Evolutionary conservation across 2,329 filamentous ascomycete species (phyloP), one percentile per base, ranked within the genome.

Genomic region (Nothophoma quercina): DNA sequence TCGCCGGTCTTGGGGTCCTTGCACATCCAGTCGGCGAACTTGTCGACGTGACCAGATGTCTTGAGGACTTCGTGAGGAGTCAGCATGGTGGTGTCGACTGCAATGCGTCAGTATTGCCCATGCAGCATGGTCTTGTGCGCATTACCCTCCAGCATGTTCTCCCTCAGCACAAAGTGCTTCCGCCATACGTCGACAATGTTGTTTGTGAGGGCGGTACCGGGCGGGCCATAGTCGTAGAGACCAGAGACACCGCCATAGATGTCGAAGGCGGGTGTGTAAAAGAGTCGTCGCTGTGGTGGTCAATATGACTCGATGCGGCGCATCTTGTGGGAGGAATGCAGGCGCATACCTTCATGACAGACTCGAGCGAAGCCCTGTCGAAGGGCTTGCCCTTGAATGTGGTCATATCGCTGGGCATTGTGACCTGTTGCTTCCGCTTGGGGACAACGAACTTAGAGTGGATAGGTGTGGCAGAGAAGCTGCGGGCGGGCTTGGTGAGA

Each of bases 1-100:
- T 99, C 95, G 73, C 95, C 95, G 68, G 89, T 96, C 83, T 96
- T 96, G 59, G 93, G 91, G 76, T 99, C 95, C 78, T 96, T 96
- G 87, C 91, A 96, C 93, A 98, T 97, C 91, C 90, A 98, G 76
- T 98, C 93, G 77, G 91, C 90, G 71, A 98, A 98, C 78, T 96
- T 96, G 77, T 97, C 93, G 62, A 98, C 95, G 79, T 99, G 95
- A 60, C 95, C 95, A 75, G 76, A 79, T 3, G 93, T 96, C 84
- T 98, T 96, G 71, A 99, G 85, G 29, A 99, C 91, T 39, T 95
- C 90, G 69, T 95, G 87, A 26, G 95, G 95, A 32, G 95, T 99
- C 71, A 99, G 78, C 78, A 93, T 95, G 30, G 90, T 95, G 79
- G 91, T 96, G 79, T 96, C 93, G 61, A 96, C 87, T 53, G 44